Conservation (phyloP, 2,329 filamentous ascomycete genomes). For the Cryphonectria radicalis region DNA sequence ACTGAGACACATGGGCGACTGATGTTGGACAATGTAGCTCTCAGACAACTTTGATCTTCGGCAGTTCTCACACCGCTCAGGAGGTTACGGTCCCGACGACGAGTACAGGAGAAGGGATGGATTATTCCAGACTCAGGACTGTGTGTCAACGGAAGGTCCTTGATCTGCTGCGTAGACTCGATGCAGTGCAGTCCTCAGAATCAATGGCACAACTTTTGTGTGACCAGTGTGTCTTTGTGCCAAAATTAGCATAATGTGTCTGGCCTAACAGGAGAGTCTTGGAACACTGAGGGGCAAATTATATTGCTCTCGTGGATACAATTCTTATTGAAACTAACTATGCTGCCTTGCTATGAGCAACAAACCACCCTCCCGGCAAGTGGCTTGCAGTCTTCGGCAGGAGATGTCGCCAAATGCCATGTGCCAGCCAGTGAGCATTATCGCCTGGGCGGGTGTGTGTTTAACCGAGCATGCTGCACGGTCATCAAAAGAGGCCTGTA, state of each 20-base stretch:
- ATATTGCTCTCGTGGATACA: neutral
- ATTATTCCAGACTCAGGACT: neutral
- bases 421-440: too few relatives aligned
- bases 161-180: neutral
- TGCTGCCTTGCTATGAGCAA: neutral
- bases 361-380: neutral
- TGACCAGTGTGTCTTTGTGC: neutral
- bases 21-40: neutral
- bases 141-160: neutral
- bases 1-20: neutral
- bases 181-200: neutral
- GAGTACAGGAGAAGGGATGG: neutral
- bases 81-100: neutral
- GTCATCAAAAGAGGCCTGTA: neutral
- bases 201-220: neutral
- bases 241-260: neutral
- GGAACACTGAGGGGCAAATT: neutral
- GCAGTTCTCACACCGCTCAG: neutral
- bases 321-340: neutral
- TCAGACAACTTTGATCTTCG: neutral
- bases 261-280: neutral
- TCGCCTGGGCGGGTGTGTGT: neutral
- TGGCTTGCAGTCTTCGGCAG: neutral
- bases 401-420: neutral
- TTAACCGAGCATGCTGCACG: neutral